Evolutionary conservation across 2,329 filamentous ascomycete genomes (phyloP), one percentile per base, ranked within the genome.

Genomic region (Tolypocladium tropicale): DNA sequence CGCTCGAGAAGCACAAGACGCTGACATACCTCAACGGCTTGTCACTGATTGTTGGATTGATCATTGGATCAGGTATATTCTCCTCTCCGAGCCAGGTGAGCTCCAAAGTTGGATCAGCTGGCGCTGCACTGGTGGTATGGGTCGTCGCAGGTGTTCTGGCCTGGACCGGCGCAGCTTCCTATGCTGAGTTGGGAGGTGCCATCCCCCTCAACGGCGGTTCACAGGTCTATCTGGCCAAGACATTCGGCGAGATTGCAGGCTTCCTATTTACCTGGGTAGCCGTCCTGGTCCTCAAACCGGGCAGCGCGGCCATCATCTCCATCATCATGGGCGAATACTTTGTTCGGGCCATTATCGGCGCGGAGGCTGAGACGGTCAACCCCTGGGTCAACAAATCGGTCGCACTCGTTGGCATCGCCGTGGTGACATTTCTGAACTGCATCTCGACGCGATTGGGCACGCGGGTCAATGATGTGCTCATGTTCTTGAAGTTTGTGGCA

Each of bases 311-410:
- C 59, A 99, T 99, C 67, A 90, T 99, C 61, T 82, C 93, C 61
- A 96, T 99, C 63, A 96, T 99, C 66, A 96, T 97, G 78, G 94
- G 94, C 48, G 94, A 99, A 73, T 99, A 99, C 68, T 76, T 96
- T n/a, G 90, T 96, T 54, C 82, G 91, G 51, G 92, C 91, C 16
- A 80, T 88, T 48, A 86, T 95, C 57, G 92, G 92, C 10, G 85
- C 91, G n/a, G 90, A 96, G 57, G 89, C 89, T 2, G 85, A 89
- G 65, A 84, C 84, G 28, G 81, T 91, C 55, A 94, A 83, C 66
- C 82, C 85, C 2, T 97, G 93, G 92, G 82, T 96, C 66, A 91
- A 89, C 76, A 99, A 97, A 75, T 81, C 78, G 2, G 89, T 96
- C 34, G 94, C 92, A 1, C 71, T 97, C 58, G 75, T 83, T 9